These are phyloP conservation scores for Colletotrichum sojae DNA, from an alignment of 2,329 filamentous ascomycete genomes.

Conservation along the genomic window DNA sequence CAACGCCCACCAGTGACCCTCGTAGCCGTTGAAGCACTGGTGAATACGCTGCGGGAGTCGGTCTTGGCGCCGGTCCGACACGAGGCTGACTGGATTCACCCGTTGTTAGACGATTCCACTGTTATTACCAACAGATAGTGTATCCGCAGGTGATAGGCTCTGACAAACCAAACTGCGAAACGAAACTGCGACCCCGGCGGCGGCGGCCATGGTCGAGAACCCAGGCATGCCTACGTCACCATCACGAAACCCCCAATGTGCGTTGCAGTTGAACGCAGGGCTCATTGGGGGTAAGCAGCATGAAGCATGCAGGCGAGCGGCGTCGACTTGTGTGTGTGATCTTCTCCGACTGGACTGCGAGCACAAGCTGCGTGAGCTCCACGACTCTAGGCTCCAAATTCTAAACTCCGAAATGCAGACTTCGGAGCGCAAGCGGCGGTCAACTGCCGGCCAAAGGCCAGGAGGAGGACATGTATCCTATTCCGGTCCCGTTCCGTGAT, in stretches of 20 bases:
- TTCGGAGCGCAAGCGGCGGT: conserved; percentile 6
- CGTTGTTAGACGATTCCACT: no score
- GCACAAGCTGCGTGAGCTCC: not conserved
- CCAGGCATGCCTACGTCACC: conserved; percentile 28
- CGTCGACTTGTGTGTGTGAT: conserved; percentile 6
- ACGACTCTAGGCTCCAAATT: no score
- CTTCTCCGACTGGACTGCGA: not conserved
- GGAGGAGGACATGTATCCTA: conserved; percentile 1
- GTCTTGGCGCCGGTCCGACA: conserved; percentile 23
- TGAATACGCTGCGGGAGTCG: not conserved
- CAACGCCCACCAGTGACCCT: not conserved
- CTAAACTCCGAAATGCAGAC: not conserved
- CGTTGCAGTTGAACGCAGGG: conserved; percentile 18
- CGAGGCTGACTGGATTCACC: not conserved
- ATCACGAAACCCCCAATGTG: conserved; percentile 4
- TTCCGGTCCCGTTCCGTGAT: conserved; percentile 17
- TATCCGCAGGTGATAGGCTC: conserved; percentile 33
- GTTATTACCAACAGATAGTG: not conserved
- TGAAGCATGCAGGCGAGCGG: conserved; percentile 28
- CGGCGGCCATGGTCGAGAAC: conserved; percentile 20
- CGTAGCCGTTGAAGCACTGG: not conserved
- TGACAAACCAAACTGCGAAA: conserved; percentile 36
- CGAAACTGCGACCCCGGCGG: conserved; percentile 31
- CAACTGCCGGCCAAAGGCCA: conserved; percentile 2
- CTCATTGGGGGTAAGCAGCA: conserved; percentile 20